Percentiles rank a stretch among this genome's conserved stretches.
These are phyloP conservation scores for Rhipidocladum racemiflorum DNA, from an alignment of 176 grass and related monocot species.

Conservation along the genomic window DNA sequence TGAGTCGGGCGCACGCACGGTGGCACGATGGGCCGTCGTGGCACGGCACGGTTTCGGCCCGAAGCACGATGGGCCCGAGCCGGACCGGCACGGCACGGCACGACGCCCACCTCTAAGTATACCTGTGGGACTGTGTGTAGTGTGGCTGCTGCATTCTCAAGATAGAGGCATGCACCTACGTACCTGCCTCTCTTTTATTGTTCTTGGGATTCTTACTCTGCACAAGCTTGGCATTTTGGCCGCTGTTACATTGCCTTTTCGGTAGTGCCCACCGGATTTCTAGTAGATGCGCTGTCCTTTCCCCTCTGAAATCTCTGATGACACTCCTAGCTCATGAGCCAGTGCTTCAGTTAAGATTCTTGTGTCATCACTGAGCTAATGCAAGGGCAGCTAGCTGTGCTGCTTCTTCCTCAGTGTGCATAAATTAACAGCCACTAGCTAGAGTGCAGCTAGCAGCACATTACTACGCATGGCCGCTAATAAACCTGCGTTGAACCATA, in stretches of 20 bases:
- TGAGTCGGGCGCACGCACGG: too few species aligned
- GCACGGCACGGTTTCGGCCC: too few species aligned
- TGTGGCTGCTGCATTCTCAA: background rate
- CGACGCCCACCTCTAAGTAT: too few species aligned
- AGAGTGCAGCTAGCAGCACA: background rate
- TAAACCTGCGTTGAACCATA: too few species aligned
- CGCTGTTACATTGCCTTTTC: conserved; percentile 51
- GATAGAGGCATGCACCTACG: background rate
- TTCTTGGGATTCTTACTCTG: conserved; percentile 45
- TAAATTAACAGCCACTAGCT: conserved; percentile 12
- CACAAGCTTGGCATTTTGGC: conserved; percentile 38
- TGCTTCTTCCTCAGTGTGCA: conserved; percentile 5
- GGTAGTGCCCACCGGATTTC: conserved; percentile 50
- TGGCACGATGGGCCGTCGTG: too few species aligned
- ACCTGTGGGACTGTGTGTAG: background rate
- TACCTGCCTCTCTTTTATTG: conserved; percentile 25
- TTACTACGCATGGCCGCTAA: background rate
- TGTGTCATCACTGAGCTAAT: conserved; percentile 29
- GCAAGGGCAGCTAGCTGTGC: conserved; percentile 9
- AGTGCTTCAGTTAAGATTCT: conserved; percentile 52
- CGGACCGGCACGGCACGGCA: too few species aligned
- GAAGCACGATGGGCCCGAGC: too few species aligned
- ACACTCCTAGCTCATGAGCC: conserved; percentile 4
- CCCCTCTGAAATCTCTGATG: background rate
- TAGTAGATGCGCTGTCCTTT: conserved; percentile 36